Percentiles rank a stretch among this genome's conserved stretches.
Conservation (phyloP, 306 rosid genomes). For the Lotus japonicus region DNA sequence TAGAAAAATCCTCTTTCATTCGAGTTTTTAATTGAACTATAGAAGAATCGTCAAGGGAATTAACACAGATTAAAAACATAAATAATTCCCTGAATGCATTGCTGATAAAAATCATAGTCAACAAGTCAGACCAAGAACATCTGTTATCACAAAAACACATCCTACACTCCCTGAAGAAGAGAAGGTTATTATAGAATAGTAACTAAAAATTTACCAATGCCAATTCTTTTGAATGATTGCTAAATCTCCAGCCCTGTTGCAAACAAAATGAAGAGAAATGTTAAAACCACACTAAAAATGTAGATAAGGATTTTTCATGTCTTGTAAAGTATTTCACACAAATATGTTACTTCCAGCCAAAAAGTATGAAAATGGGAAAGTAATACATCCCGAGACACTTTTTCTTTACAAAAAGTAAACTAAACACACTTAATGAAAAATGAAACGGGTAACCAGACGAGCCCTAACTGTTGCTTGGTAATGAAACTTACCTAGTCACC, state of each 20-base stretch:
- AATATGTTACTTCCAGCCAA: slow-evolving; percentile 1
- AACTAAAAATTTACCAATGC: slow-evolving; percentile 52
- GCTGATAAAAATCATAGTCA: slow-evolving; percentile 14
- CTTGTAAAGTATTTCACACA: slow-evolving; percentile 4
- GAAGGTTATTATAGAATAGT: slow-evolving; percentile 8
- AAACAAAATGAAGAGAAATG: slow-evolving; percentile 12
- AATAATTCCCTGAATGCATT: background rate
- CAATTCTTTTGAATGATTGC: slow-evolving; percentile 30
- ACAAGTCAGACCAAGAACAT: slow-evolving; percentile 17
- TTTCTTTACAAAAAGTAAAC: no score
- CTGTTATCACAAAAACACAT: background rate
- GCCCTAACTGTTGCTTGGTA: background rate
- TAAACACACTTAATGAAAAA: no score
- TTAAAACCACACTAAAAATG: background rate
- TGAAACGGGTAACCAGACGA: background rate
- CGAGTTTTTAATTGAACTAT: background rate
- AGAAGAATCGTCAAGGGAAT: background rate
- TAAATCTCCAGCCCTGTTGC: slow-evolving; percentile 36
- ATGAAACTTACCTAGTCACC: slow-evolving; percentile 3
- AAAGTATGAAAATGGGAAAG: background rate
- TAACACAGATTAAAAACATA: background rate
- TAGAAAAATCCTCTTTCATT: background rate
- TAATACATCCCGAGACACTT: no score
- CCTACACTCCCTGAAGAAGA: background rate
- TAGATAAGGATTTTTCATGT: slow-evolving; percentile 4